Percentiles rank a stretch among this genome's conserved stretches.
phyloP scores from a whole-genome alignment of 2,329 filamentous ascomycete species.

The Daldinia sp. region DNA sequence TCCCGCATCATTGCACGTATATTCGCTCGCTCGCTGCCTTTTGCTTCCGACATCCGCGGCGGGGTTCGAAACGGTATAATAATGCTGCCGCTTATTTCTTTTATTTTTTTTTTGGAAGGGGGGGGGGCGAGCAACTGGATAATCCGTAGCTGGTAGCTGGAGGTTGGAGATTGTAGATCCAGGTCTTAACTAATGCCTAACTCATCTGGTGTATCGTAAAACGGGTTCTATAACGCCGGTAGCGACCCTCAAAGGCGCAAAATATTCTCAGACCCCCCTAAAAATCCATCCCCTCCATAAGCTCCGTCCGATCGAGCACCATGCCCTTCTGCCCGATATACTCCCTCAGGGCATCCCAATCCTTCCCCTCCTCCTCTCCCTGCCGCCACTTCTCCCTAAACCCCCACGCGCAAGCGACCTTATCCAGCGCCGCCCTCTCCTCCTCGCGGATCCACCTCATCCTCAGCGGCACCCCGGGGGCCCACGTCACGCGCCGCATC shows the following conservation, averaged over 20 bases:
- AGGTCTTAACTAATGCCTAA: background rate
- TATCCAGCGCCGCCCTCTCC: conserved; percentile 86
- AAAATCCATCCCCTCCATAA: conserved; percentile 89
- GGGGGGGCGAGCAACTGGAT: background rate
- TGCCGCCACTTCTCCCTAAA: conserved; percentile 82
- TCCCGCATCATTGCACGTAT: background rate
- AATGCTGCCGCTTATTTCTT: background rate
- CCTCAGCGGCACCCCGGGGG: conserved; percentile 79
- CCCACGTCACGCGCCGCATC: conserved; percentile 93
- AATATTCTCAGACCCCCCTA: conserved; percentile 45
- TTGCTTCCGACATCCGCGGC: background rate
- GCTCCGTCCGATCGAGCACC: conserved; percentile 86
- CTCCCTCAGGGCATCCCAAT: conserved; percentile 87
- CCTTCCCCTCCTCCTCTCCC: conserved; percentile 89
- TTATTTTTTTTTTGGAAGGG: too few relatives aligned
- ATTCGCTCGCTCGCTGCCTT: background rate
- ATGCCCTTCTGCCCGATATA: conserved; percentile 85
- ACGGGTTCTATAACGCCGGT: background rate
- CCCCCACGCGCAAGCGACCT: conserved; percentile 87
- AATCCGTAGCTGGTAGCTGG: background rate
- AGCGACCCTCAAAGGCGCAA: background rate
- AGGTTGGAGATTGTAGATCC: too few relatives aligned
- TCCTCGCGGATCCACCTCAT: conserved; percentile 90
- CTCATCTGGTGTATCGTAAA: background rate
- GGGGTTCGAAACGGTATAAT: conserved; percentile 1